Evolutionary conservation across 176 grass and related monocot genomes (phyloP).

Genomic region (Oryza nivara): DNA sequence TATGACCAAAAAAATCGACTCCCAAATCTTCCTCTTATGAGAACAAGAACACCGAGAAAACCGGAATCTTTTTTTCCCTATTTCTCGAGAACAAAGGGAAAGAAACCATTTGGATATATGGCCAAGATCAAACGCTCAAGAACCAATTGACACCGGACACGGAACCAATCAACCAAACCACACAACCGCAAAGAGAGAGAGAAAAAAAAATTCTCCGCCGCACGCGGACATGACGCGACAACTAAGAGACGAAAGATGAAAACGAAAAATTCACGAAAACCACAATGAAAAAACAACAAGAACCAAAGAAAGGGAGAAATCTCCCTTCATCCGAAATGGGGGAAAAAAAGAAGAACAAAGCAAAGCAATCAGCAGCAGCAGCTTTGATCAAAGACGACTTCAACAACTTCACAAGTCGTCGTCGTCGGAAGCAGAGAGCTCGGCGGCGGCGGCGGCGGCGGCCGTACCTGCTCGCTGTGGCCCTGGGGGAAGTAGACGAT

Average conservation of each 20-base stretch:
- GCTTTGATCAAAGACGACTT: slow-evolving; percentile 44
- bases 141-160: slow-evolving; percentile 10
- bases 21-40: neutral
- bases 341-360: too few relatives aligned
- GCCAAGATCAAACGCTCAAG: slow-evolving; percentile 8
- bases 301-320: slow-evolving; percentile 1
- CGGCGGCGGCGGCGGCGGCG: neutral
- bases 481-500: slow-evolving; percentile 88
- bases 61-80: neutral
- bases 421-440: neutral
- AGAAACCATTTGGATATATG: neutral
- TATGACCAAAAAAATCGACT: neutral
- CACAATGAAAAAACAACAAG: neutral
- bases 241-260: slow-evolving; percentile 27
- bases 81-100: neutral
- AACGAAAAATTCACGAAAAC: neutral
- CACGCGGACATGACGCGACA: slow-evolving; percentile 26
- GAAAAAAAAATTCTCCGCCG: neutral
- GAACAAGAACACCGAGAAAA: neutral
- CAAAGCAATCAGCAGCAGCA: neutral
- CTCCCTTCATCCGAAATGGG: neutral
- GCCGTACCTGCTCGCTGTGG: slow-evolving; percentile 75
- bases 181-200: neutral
- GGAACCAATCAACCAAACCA: neutral
- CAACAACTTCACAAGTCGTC: slow-evolving; percentile 7